phyloP scores from a whole-genome alignment of 176 grass and related monocot species.

The Bolboschoenus planiculmis region DNA sequence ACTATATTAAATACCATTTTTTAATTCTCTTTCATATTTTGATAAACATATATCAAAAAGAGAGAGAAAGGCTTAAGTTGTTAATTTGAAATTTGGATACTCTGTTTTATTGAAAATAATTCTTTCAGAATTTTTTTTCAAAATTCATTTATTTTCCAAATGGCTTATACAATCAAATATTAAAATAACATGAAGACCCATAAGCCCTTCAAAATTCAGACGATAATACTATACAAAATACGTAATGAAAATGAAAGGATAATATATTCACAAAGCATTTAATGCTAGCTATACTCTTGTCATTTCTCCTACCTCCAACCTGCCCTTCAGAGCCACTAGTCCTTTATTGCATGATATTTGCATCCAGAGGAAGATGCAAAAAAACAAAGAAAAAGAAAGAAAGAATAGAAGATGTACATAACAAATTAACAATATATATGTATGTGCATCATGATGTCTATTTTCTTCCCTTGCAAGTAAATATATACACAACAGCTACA shows the following conservation, averaged over 20 bases:
- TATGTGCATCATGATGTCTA: background rate
- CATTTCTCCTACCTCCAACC: slow-evolving; percentile 6
- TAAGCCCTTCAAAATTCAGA: background rate
- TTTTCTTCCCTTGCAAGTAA: slow-evolving; percentile 20
- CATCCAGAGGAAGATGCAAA: background rate
- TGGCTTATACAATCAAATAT: background rate
- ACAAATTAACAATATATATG: background rate
- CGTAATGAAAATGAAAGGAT: background rate
- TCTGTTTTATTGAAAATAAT: background rate
- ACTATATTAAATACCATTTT: background rate
- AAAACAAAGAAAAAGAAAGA: background rate
- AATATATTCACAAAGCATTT: background rate
- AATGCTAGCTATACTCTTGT: slow-evolving; percentile 12
- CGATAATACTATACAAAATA: background rate
- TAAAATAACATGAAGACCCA: background rate
- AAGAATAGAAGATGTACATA: background rate
- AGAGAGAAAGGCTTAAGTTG: background rate
- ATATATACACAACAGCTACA: background rate
- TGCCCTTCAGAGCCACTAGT: background rate
- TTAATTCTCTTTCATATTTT: background rate
- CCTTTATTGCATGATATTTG: background rate
- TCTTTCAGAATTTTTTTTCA: background rate
- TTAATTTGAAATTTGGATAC: background rate
- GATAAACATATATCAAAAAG: background rate
- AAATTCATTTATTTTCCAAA: background rate